Conservation (phyloP, 2,329 filamentous ascomycete genomes). For the Cladophialophora immunda region DNA sequence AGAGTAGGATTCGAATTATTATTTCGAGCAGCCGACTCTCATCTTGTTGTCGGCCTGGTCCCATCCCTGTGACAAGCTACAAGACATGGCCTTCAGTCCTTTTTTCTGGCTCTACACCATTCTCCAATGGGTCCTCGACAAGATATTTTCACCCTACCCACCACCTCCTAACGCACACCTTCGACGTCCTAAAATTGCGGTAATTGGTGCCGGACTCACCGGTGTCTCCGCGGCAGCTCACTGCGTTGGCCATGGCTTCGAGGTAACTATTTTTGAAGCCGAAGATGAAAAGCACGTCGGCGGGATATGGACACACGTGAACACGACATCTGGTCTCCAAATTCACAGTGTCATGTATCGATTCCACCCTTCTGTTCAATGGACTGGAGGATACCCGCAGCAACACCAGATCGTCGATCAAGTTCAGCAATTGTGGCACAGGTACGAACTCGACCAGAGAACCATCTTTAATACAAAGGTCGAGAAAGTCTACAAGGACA, state of each 20-base stretch:
- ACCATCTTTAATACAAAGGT: constrained; percentile 78
- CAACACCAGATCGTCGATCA: constrained; percentile 78
- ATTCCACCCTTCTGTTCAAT: constrained; percentile 81
- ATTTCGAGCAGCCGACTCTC: neutral
- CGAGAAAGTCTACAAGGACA: constrained; percentile 73
- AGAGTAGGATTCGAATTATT: neutral
- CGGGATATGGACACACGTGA: constrained; percentile 85
- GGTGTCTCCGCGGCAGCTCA: constrained; percentile 81
- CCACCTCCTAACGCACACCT: constrained; percentile 67
- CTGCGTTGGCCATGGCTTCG: constrained; percentile 85
- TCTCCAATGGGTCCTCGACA: constrained; percentile 70
- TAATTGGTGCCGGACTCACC: constrained; percentile 77
- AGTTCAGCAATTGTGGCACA: constrained; percentile 76
- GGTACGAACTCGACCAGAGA: constrained; percentile 73
- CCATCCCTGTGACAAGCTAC: neutral
- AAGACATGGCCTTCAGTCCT: constrained; percentile 28
- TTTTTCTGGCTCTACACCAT: constrained; percentile 68
- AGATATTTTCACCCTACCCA: constrained; percentile 73
- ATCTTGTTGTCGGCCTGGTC: neutral
- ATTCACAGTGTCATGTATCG: constrained; percentile 89
- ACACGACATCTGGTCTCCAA: constrained; percentile 82
- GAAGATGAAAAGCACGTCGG: constrained; percentile 72
- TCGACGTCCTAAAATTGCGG: constrained; percentile 71
- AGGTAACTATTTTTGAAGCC: constrained; percentile 80
- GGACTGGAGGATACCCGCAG: constrained; percentile 78